Conservation (phyloP, 1,284 basidiomycete species). For the Fomes fomentarius region DNA sequence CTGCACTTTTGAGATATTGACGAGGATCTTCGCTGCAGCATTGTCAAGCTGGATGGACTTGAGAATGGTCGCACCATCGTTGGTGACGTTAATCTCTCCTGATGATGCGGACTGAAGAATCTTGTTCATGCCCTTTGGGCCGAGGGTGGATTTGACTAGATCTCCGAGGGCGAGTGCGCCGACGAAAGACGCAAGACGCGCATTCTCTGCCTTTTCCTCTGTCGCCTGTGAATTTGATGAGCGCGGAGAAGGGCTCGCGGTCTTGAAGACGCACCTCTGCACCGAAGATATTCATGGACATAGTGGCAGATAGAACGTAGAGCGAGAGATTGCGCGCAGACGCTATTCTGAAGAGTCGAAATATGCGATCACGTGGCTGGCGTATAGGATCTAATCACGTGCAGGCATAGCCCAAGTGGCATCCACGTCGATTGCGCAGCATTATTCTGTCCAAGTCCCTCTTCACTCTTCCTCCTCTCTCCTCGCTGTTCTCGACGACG, state of each 20-base stretch:
- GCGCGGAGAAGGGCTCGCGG: background rate
- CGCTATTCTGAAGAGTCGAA: slow-evolving; percentile 10
- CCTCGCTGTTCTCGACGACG: slow-evolving; percentile 7
- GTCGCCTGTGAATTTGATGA: slow-evolving; percentile 66
- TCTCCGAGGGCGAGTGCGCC: slow-evolving; percentile 97
- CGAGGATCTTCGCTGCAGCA: slow-evolving; percentile 97
- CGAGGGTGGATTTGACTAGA: slow-evolving; percentile 97
- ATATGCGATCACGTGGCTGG: slow-evolving; percentile 14
- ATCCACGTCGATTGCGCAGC: slow-evolving; percentile 14
- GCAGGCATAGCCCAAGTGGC: background rate
- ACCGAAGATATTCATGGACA: slow-evolving; percentile 52
- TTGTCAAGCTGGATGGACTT: slow-evolving; percentile 98
- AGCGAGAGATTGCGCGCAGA: background rate
- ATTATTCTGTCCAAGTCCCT: slow-evolving; percentile 3
- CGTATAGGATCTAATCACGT: background rate
- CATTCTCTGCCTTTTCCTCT: slow-evolving; percentile 98
- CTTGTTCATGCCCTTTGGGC: slow-evolving; percentile 98
- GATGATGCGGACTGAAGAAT: slow-evolving; percentile 91
- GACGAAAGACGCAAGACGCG: slow-evolving; percentile 97
- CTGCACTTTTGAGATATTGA: slow-evolving; percentile 99
- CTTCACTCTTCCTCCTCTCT: slow-evolving; percentile 3
- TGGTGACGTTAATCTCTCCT: slow-evolving; percentile 96
- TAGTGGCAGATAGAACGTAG: slow-evolving; percentile 21
- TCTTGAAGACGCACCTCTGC: slow-evolving; percentile 38
- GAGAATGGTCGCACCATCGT: slow-evolving; percentile 98